Evolutionary conservation across 2,329 filamentous ascomycete genomes (phyloP).

Genomic region (Colletotrichum salicis): DNA sequence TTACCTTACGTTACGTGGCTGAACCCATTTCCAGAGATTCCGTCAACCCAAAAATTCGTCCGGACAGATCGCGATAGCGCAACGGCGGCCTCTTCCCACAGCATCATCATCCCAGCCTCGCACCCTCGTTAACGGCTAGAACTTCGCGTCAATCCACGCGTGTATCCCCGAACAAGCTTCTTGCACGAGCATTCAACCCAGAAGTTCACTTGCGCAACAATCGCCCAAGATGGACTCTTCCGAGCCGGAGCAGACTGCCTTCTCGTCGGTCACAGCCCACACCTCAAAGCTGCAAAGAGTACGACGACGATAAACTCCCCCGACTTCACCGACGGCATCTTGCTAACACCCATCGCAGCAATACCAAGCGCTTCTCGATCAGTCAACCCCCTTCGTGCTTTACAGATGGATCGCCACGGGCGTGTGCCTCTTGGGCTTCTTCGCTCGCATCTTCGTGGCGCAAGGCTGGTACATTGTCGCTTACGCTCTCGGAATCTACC

Average conservation of each 20-base stretch:
- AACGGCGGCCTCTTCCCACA: conserved; percentile 14
- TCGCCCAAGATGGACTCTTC: conserved; percentile 77
- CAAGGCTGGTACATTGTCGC: conserved; percentile 99
- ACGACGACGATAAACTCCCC: conserved; percentile 43
- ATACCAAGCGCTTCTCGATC: conserved; percentile 94
- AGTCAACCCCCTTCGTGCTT: conserved; percentile 86
- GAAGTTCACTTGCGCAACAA: neutral
- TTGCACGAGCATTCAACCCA: neutral
- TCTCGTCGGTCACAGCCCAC: conserved; percentile 87
- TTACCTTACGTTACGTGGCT: conserved; percentile 34
- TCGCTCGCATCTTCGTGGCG: conserved; percentile 86
- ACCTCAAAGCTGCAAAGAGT: conserved; percentile 81
- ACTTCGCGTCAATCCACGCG: neutral
- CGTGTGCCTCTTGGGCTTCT: conserved; percentile 81
- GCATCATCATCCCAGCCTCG: neutral
- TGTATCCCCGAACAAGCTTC: neutral
- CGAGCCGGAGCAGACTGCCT: conserved; percentile 91
- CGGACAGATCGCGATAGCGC: conserved; percentile 34
- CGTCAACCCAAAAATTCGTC: conserved; percentile 33
- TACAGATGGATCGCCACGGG: conserved; percentile 94
- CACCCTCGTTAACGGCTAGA: neutral
- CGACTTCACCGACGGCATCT: neutral
- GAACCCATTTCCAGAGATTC: conserved; percentile 28
- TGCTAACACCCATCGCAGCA: conserved; percentile 64
- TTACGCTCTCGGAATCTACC: conserved; percentile 97